Evolutionary conservation across 139 green algal species (phyloP), one percentile per base, ranked within the genome.

Genomic region (Volvox africanus): DNA sequence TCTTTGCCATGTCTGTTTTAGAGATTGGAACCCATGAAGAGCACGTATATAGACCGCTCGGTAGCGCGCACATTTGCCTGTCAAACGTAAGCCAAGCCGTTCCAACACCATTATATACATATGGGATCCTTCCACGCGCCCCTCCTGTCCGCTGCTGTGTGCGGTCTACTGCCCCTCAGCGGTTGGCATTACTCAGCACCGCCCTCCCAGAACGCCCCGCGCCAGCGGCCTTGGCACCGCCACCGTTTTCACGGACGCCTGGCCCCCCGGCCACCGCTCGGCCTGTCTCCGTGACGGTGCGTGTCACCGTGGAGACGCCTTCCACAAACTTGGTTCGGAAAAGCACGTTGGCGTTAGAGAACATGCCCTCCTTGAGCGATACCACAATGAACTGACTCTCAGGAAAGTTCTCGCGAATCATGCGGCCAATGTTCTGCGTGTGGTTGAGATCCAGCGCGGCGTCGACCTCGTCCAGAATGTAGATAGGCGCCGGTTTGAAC

Each of bases 401-500:
- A 21, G 98, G 98, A 95, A 99, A 99, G 96, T 99, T 97, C 50
- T 95, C 83, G 89, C 98, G 98, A 94, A 99, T 99, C 98, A 99
- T 99, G 89, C 95, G 92, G 21, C 98, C 98, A 61, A 99, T 99
- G 94, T 99, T 99, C 92, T 99, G 98, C 79, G 98, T 99, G 96
- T 99, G 98, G 94, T 96, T 99, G 68, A 99, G 94, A 93, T 99
- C 98, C 92, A 99, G 93, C 17, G 98, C 98, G 1, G 98, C 97
- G 92, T 99, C 98, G 37, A 99, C 98, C 96, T 99, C 98, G 85
- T 99, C 98, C 67, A 99, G 94, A 89, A 99, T 99, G 95, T 99
- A 99, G 91, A 99, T 96, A 61, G 98, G 98, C 1, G 98, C 98
- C 0, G 98, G 98, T 92, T 99, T 99, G 97, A 99, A 99, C 32